Evolutionary conservation across 805 yeast species (phyloP), one percentile per base, ranked within the genome.

Genomic region (Nakazawaea holstii): DNA sequence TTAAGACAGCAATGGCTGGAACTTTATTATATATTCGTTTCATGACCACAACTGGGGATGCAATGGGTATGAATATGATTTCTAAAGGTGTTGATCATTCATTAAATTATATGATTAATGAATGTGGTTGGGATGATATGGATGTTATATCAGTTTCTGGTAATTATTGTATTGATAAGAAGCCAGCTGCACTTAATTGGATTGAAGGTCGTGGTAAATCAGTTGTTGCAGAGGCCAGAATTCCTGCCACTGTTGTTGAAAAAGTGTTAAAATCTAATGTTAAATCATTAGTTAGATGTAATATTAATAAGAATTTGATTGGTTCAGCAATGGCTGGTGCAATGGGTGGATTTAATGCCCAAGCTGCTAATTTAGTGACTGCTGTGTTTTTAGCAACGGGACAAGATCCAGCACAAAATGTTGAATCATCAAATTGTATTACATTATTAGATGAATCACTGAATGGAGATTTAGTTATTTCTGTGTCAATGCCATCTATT

Each of bases 31-130:
- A 79, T 60, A 84, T 94, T 57, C 82, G 99, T 61, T 94, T 94
- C 74, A 82, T 91, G 64, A 95, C 99, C n/a, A 90, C 96, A 35
- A 94, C 99, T 15, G 99, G 99, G 67, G 99, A 94, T 72, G 99
- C 99, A 15, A 94, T 94, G 99, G 99, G 99, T 54, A 94, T 94
- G 99, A 94, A 94, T 66, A 94, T 94, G 99, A 94, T 94, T 52
- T 92, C 98, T 28, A 94, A 94, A 69, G 99, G 99, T 66, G 97
- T 90, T 40, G 99, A 94, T 64, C 76, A 73, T 64, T 80, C 97
- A 1, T 77, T 94, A 60, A 82, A 82, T 52, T 80, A 77, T 63
- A 89, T 94, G 96, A 80, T 77, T 38, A 87, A 84, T 58, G 91
- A 84, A 58, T 83, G 84, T 63, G 98, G 97, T 3, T 94, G 92